phyloP scores from a whole-genome alignment of 805 yeast genomes.

The Metschnikowia colocasiae region DNA sequence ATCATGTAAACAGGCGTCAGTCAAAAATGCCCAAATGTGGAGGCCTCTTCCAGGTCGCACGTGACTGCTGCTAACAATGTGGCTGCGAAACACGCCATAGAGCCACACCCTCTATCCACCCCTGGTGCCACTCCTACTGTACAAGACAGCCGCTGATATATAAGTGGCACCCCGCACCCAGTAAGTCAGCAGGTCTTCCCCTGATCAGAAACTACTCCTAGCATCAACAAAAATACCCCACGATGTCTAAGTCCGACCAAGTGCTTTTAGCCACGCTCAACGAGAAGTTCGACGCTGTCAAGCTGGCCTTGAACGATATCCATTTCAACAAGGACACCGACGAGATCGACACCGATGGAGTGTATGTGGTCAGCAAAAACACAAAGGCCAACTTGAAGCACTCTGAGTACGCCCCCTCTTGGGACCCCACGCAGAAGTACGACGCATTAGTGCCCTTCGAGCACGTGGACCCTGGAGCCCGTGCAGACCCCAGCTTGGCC shows the following conservation, averaged over 20 bases:
- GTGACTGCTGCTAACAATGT: background rate
- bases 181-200: too few relatives aligned
- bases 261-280: background rate
- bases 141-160: too few relatives aligned
- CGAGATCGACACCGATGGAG: conserved; percentile 33
- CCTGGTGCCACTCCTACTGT: too few relatives aligned
- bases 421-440: conserved; percentile 30
- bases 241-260: background rate
- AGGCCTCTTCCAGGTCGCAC: too few relatives aligned
- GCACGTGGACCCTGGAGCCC: conserved; percentile 28
- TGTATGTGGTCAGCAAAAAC: conserved; percentile 27
- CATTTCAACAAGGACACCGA: conserved; percentile 15
- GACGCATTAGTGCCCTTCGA: conserved; percentile 27
- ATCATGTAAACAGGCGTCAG: too few relatives aligned
- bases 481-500: conserved; percentile 22
- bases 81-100: conserved; percentile 5
- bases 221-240: too few relatives aligned
- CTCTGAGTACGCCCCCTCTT: conserved; percentile 29
- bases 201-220: too few relatives aligned
- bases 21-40: too few relatives aligned
- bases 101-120: too few relatives aligned
- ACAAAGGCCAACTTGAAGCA: conserved; percentile 24
- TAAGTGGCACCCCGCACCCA: too few relatives aligned
- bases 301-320: conserved; percentile 9
- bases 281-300: conserved; percentile 4